Conservation (phyloP, 2,329 filamentous ascomycete species). For the Monosporascus sp. region DNA sequence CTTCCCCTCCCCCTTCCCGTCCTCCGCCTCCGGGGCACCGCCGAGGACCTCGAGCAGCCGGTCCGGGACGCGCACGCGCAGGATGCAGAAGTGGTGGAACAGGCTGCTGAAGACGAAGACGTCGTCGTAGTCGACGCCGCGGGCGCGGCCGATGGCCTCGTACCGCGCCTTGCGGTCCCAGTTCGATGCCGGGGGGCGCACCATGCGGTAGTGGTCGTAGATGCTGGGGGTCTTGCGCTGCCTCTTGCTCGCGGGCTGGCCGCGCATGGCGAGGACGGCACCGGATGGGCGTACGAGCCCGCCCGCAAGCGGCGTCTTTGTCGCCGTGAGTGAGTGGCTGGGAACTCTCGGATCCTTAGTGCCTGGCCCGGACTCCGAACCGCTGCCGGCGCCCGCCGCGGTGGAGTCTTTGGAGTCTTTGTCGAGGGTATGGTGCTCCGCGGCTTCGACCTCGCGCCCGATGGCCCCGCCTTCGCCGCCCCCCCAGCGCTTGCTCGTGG, state of each 20-base stretch:
- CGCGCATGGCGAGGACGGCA: conserved; percentile 13
- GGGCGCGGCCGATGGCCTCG: conserved; percentile 46
- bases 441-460: conserved; percentile 50
- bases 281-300: not conserved
- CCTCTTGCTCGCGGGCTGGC: conserved; percentile 37
- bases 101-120: conserved; percentile 56
- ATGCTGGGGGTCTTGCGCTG: conserved; percentile 50
- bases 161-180: conserved; percentile 60
- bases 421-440: not conserved
- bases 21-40: conserved; percentile 31
- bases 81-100: conserved; percentile 56
- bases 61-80: conserved; percentile 54
- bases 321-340: not conserved
- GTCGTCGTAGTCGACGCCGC: conserved; percentile 50
- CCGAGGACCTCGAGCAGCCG: conserved; percentile 48
- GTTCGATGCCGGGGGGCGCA: conserved; percentile 49
- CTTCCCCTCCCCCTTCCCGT: conserved; percentile 25
- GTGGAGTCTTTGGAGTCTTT: not conserved
- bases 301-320: not conserved
- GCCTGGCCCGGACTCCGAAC: no score
- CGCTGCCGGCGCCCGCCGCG: no score
- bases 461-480: conserved; percentile 59
- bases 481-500: conserved; percentile 55
- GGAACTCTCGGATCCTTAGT: no score
- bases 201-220: conserved; percentile 60